phyloP scores from a whole-genome alignment of 768 basidiomycete species.

The Paxillus rubicundulus region DNA sequence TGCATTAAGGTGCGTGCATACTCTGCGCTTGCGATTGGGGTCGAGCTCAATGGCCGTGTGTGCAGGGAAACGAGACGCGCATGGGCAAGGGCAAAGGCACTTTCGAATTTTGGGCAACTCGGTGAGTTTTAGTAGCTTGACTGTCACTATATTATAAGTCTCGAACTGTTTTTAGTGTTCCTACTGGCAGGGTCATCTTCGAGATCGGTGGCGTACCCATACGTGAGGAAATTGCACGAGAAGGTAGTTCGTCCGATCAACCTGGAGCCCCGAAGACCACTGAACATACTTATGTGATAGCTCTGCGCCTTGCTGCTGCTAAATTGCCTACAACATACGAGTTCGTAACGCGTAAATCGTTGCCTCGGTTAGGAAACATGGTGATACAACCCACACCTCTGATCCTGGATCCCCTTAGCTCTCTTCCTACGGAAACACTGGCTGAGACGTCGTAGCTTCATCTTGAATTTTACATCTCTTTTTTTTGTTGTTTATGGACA shows the following conservation, averaged over 20 bases:
- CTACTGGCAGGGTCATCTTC: slow-evolving; percentile 86
- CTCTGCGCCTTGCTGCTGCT: slow-evolving; percentile 80
- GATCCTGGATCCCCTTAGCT: neutral
- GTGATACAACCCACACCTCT: slow-evolving; percentile 42
- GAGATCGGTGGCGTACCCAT: slow-evolving; percentile 91
- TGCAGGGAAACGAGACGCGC: slow-evolving; percentile 93
- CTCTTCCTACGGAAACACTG: neutral
- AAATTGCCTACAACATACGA: slow-evolving; percentile 89
- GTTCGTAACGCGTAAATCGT: slow-evolving; percentile 68
- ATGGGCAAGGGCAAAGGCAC: slow-evolving; percentile 99
- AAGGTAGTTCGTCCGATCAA: slow-evolving; percentile 50
- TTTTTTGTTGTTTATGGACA: no score
- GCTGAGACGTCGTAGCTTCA: slow-evolving; percentile 8
- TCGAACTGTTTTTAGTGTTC: slow-evolving; percentile 53
- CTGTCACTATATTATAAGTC: neutral
- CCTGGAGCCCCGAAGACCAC: neutral
- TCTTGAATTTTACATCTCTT: no score
- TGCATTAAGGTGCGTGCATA: slow-evolving; percentile 78
- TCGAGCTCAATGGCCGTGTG: neutral
- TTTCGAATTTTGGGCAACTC: slow-evolving; percentile 96
- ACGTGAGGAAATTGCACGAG: slow-evolving; percentile 88
- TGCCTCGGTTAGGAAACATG: slow-evolving; percentile 72
- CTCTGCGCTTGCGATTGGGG: neutral
- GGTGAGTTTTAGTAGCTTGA: slow-evolving; percentile 44
- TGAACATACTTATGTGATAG: slow-evolving; percentile 38